Evolutionary conservation across 2,329 filamentous ascomycete genomes (phyloP), one percentile per base, ranked within the genome.

Genomic region (Sclerotinia subarctica): DNA sequence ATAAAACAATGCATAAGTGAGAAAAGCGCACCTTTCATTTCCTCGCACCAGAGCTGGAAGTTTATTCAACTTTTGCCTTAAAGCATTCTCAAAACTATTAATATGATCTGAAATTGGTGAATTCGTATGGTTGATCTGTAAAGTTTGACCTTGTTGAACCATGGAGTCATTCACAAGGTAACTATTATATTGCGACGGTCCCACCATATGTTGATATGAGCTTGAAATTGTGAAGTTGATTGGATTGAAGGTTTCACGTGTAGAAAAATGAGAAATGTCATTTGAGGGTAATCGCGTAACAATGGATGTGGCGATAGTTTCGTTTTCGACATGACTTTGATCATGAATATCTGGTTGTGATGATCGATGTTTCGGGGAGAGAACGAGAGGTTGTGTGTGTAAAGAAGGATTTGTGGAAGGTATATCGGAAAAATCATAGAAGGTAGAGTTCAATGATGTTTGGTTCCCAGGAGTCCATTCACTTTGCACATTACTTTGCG

Each of bases 41-140:
- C 38, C 32, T 19, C 54, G 44, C 24, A n/a, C 52, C 32, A 44
- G 11, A 29, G 35, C 54, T 60, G 44, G 32, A 19, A 24, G 10
- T 24, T 66, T 62, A 11, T 29, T 32, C 32, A 52, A 46, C 24
- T 32, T 51, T 24, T 60, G 29, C 54, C 64, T 66, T n/a, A 66
- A 24, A n/a, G 51, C 17, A 42, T 62, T 62, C 32, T 66, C 54
- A 5, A 49, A 53, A 17, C 60, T 35, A 3, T 47, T 62, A n/a
- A 66, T 66, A 44, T 66, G 64, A 52, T 66, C 64, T 24, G 64
- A 66, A 8, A 60, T 32, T 24, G 32, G 35, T 1, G 64, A 66
- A 3, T 66, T 66, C 21, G 64, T 60, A 10, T n/a, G 47, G 1
- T 60, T 47, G 21, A 66, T 19, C 7, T 66, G 51, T 49, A 62